Evolutionary conservation across 75 land plant species (phyloP).

Genomic region (Cunninghamia lanceolata): DNA sequence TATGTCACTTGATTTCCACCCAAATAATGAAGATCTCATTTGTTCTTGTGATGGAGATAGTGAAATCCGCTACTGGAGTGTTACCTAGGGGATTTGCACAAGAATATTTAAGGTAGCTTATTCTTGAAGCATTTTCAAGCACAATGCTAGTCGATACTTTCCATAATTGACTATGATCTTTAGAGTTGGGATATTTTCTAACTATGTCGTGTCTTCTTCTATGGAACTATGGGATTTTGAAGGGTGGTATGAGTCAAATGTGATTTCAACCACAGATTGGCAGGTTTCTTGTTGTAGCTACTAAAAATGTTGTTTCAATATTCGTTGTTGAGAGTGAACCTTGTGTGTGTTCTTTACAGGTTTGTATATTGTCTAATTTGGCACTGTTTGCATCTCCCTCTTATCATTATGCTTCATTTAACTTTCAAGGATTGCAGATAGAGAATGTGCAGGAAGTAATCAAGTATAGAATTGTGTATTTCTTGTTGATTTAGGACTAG

Average conservation of each 20-base stretch:
- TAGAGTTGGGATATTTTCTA: no score
- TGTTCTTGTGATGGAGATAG: constrained; percentile 86
- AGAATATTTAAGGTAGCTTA: constrained; percentile 66
- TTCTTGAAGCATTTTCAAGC: neutral
- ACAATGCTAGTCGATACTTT: neutral
- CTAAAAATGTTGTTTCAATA: constrained; percentile 73
- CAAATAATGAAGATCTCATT: constrained; percentile 74
- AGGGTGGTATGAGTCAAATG: constrained; percentile 82
- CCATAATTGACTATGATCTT: neutral
- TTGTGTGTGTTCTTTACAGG: constrained; percentile 72
- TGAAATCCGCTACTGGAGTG: constrained; percentile 88
- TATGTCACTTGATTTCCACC: constrained; percentile 89
- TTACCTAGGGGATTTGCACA: constrained; percentile 68
- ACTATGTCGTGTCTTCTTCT: neutral
- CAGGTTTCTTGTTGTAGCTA: constrained; percentile 80
- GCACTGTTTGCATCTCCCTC: neutral
- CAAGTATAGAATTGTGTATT: no score
- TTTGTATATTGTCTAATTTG: constrained; percentile 10
- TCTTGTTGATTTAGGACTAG: no score
- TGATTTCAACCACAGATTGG: constrained; percentile 86
- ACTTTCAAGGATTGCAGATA: neutral
- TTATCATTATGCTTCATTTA: neutral
- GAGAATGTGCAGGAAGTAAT: no score
- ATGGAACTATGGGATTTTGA: neutral
- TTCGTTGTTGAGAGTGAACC: constrained; percentile 81